Base-by-base conservation (phyloP, 805 yeast species). In the Martiniozyma abietophila region DNA sequence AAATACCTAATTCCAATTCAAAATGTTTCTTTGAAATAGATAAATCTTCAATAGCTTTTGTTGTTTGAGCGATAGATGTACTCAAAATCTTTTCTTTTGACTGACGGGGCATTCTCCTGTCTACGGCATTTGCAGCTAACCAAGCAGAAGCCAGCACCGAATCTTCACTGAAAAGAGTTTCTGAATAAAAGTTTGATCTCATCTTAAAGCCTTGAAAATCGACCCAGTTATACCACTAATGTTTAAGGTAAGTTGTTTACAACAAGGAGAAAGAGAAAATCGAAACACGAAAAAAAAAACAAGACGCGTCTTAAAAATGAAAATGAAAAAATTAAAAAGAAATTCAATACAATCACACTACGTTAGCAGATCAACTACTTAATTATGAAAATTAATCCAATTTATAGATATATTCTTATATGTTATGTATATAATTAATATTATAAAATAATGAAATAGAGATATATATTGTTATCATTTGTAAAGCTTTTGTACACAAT, bases 111-210 rank as follows among this genome's bases (percentile, higher is more conserved):
- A 83, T 68, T 45, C 77, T 79, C 47, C 75, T 74, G 46, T 86
- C 94, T 58, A 86, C 69, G 6, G 37, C 29, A 51, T 83, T 86
- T 15, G 95, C 89, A 8, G 96, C 96, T 30, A 86, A 65, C 96
- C 96, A 86, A 7, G 85, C 86, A 44, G 79, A 82, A 3, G 94
- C 94, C 40, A 86, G 62, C 1, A 95, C 95, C 3, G 95, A 94
- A 50, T 77, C 77, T 40, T 73, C 76, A 2, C 82, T 65, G 15
- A 77, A 62, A 21, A 75, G 54, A 32, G 64, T 62, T 34, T 71
- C 76, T 2, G 75, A 63, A 40, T 60, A 67, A 44, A 67, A 24
- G 21, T 14, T 26, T 11, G 31, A 9, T 31, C 26, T 32, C 11
- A 4, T n/a, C n/a, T 21, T 16, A 29, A 8, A 21, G 19, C 8